Percentiles rank a stretch among this genome's conserved stretches.
Conservation (phyloP, 1,284 basidiomycete genomes). For the Coniferiporia sulphurascens region DNA sequence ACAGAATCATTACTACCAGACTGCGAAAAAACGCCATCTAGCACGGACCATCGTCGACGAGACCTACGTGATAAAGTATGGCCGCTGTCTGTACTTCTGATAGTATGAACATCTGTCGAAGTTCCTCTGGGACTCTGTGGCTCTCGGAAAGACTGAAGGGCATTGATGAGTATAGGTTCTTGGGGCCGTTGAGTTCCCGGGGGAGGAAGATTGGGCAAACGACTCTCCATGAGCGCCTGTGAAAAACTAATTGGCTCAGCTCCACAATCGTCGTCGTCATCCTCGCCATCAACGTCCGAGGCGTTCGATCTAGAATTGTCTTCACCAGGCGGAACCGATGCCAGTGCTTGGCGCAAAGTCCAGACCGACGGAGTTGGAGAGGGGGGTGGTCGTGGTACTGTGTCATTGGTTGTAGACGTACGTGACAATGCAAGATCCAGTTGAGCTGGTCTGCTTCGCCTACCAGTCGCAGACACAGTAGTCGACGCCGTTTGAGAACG, state of each 20-base stretch:
- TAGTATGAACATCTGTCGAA: conserved; percentile 1
- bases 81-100: background rate
- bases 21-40: conserved; percentile 39
- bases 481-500: conserved; percentile 4
- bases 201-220: conserved; percentile 67
- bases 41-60: conserved; percentile 39
- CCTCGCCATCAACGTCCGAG: conserved; percentile 36
- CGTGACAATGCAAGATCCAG: conserved; percentile 18
- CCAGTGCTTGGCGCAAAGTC: conserved; percentile 56
- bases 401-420: conserved; percentile 1
- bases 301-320: conserved; percentile 8
- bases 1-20: conserved; percentile 6
- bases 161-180: conserved; percentile 49
- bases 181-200: conserved; percentile 59
- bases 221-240: conserved; percentile 71
- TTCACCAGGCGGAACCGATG: conserved; percentile 20
- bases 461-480: conserved; percentile 1
- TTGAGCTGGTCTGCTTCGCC: conserved; percentile 20
- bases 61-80: background rate
- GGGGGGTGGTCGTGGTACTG: conserved; percentile 37
- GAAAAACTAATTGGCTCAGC: conserved; percentile 65
- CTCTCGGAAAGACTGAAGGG: conserved; percentile 1
- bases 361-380: conserved; percentile 61
- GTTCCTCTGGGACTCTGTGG: conserved; percentile 15
- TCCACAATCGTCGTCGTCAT: conserved; percentile 43